Evolutionary conservation across 257 asterid genomes (phyloP), one percentile per base, ranked within the genome.

Genomic region (Scutellaria baicalensis): DNA sequence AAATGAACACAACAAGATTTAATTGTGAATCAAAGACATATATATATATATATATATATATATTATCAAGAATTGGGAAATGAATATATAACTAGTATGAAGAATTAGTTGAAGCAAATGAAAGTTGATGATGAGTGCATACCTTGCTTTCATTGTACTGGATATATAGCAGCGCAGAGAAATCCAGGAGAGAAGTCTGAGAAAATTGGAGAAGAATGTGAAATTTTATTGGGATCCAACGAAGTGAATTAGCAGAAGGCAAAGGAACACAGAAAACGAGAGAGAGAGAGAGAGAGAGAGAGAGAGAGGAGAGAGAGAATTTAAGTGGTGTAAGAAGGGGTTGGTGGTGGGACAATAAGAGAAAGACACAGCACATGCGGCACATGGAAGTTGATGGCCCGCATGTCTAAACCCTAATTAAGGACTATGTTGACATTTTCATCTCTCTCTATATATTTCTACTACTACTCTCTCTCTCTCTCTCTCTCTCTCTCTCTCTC

Each of bases 281-380:
- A 51, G 40, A 44, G 56, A 67, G 66, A 21, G 68, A 44, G 38
- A 23, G 57, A 27, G 43, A 9, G 39, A 47, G 59, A 68, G 27
- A 61, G 83, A 63, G 48, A 73, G 92, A 69, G 83, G 45, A 64
- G 44, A 77, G 75, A 78, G 79, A 63, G 75, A 70, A 84, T 87
- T 78, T 87, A 89, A 80, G 78, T 81, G 80, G 78, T 16, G 83
- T 56, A 49, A 43, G 63, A 56, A 64, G 59, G 59, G 42, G 73
- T 52, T 42, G 75, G 85, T 78, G 88, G 93, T 84, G 91, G 93
- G 90, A 62, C 88, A 51, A 38, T 20, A 2, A 69, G 80, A 79
- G 82, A 78, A 78, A 78, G 85, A 89, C 96, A 85, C 73, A 76
- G 82, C 95, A 89, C 96, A 89, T 89, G 96, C 84, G 75, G 86